phyloP scores from a whole-genome alignment of 2,329 filamentous ascomycete species.

The Alternaria postmessia region DNA sequence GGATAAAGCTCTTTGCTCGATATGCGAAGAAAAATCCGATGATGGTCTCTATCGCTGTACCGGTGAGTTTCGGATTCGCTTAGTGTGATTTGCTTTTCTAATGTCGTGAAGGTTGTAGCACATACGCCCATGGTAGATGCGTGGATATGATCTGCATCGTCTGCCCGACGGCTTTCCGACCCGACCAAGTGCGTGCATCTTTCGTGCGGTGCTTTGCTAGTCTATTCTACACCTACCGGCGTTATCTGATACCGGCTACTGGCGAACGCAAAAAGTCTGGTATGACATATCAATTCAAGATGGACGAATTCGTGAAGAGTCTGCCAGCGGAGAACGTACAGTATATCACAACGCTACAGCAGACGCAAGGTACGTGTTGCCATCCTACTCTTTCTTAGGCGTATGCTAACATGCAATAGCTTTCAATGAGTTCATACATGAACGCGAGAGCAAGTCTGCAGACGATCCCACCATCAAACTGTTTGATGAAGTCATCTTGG shows the following conservation, averaged over 20 bases:
- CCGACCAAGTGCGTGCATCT: slow-evolving; percentile 71
- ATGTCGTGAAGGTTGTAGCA: slow-evolving; percentile 61
- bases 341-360: slow-evolving; percentile 68
- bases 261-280: slow-evolving; percentile 70
- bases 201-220: slow-evolving; percentile 75
- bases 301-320: slow-evolving; percentile 71
- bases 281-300: slow-evolving; percentile 70
- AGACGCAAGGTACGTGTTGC: slow-evolving; percentile 64
- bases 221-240: slow-evolving; percentile 73
- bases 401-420: slow-evolving; percentile 49
- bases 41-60: slow-evolving; percentile 80
- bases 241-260: slow-evolving; percentile 66
- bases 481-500: slow-evolving; percentile 84
- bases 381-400: not conserved
- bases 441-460: slow-evolving; percentile 72
- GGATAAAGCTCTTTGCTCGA: slow-evolving; percentile 68
- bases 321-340: slow-evolving; percentile 70
- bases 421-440: slow-evolving; percentile 86
- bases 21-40: slow-evolving; percentile 77
- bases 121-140: slow-evolving; percentile 66
- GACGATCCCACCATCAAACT: slow-evolving; percentile 73
- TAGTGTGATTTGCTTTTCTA: slow-evolving; percentile 21
- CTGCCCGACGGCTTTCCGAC: slow-evolving; percentile 71
- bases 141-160: slow-evolving; percentile 68
- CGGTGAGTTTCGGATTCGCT: slow-evolving; percentile 49